Evolutionary conservation across 2,329 filamentous ascomycete species (phyloP), one percentile per base, ranked within the genome.

Genomic region (Torrubiella hemipterigena): DNA sequence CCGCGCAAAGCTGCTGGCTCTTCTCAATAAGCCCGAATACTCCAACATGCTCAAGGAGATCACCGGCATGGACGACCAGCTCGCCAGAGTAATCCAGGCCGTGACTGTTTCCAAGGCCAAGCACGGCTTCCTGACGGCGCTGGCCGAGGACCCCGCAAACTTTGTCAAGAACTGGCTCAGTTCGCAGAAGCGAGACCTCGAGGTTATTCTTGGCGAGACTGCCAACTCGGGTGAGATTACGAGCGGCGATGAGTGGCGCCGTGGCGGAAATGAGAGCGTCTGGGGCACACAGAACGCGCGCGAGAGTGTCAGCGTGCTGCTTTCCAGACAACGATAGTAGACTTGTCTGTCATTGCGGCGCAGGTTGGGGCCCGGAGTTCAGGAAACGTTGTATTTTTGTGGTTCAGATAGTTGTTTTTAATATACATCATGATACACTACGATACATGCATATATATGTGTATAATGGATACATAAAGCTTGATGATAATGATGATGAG

Each of bases 141-240:
- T 96, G 40, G 73, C 77, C 36, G 73, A 80, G 40, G 86, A 95
- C 44, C 91, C 91, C 0, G 79, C 82, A 12, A 74, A 70, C 10
- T 96, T 96, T 47, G 68, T 95, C 37, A 77, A 73, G 41, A 76
- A 82, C 48, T 98, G 91, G 91, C 67, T 93, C 31, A 85, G 78
- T 47, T 89, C 81, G 12, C 91, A 98, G 61, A 86, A 86, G 58
- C 70, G 87, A 29, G 89, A 96, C 52, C 64, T 95, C 21, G 86
- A 93, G 48, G 76, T 91, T 6, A 79, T 95, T 29, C 69, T 91
- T 39, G 89, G 86, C 35, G 87, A 95, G 56, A 76, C 78, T 2
- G 71, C 74, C 31, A 68, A 77, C 58, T 63, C 69, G 21, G 63
- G 67, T 27, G 68, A 74, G 40, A 59, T 68, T 38, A 59, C 63